phyloP scores from a whole-genome alignment of 2,329 filamentous ascomycete species.

The Phyllosticta capitalensis region DNA sequence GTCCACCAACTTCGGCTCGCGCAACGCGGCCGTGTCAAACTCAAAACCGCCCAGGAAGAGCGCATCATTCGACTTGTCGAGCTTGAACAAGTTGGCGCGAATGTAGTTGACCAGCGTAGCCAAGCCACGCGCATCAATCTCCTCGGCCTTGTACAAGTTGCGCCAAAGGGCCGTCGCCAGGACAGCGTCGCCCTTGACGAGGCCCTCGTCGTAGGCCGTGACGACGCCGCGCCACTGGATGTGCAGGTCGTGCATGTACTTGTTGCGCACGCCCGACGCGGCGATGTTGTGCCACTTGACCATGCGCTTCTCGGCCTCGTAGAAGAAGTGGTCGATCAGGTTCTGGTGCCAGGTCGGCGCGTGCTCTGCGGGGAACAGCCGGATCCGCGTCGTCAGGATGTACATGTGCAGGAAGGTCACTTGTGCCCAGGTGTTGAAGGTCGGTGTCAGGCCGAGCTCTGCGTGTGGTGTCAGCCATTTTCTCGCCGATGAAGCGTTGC shows the following conservation, averaged over 20 bases:
- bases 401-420: slow-evolving; percentile 96
- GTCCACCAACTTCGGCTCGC: not conserved
- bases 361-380: slow-evolving; percentile 61
- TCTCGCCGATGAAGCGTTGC: not conserved
- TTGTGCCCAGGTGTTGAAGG: slow-evolving; percentile 93
- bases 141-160: slow-evolving; percentile 73
- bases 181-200: slow-evolving; percentile 66
- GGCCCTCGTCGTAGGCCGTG: slow-evolving; percentile 73
- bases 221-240: slow-evolving; percentile 85
- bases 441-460: slow-evolving; percentile 73
- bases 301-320: slow-evolving; percentile 76
- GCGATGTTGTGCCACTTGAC: slow-evolving; percentile 64
- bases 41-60: slow-evolving; percentile 35
- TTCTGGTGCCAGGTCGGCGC: slow-evolving; percentile 77
- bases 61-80: slow-evolving; percentile 46
- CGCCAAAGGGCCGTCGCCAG: slow-evolving; percentile 82
- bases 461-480: not conserved
- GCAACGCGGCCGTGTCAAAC: not conserved
- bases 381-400: slow-evolving; percentile 72
- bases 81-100: slow-evolving; percentile 44
- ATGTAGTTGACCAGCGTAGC: slow-evolving; percentile 56
- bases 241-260: slow-evolving; percentile 75
- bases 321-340: slow-evolving; percentile 91
- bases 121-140: slow-evolving; percentile 52
- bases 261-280: slow-evolving; percentile 46